Evolutionary conservation across 148 eudicot species (phyloP), one percentile per base, ranked within the genome.

Genomic region (Arctostaphylos glauca): DNA sequence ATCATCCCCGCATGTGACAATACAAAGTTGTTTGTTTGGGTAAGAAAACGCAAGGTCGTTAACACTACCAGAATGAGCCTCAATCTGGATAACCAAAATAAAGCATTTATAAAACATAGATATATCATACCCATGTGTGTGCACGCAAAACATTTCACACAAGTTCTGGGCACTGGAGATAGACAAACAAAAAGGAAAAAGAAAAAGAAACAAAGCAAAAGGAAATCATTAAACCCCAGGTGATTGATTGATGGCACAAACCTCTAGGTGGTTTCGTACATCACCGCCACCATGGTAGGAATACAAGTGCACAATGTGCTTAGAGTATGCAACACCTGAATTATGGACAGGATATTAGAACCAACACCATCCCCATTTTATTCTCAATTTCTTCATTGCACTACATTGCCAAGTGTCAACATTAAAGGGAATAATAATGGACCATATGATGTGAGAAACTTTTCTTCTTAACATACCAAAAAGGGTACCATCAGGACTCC

Each of bases 1-100:
- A 87, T 96, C 99, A 43, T 96, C 99, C 81, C 99, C 99, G 58
- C 99, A 96, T 74, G 99, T 96, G 83, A 96, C 90, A 64, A 96
- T 80, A 73, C 87, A 88, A n/a, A 93, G 89, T 84, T 91, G 96
- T 84, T 96, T 93, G 79, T 87, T 88, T 6, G 97, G 98, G 81
- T 85, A 91, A 81, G 94, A 88, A 84, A 96, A 96, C 44, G 98
- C 93, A 82, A 96, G 89, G 84, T 96, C 99, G 80, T 96, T 96
- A 21, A 96, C 99, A 76, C 95, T 91, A 56, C 99, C 99, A 85
- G 73, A 82, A 85, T 96, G 99, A 81, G 98, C 98, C 86, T 96
- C 98, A 76, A 96, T 93, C 99, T 96, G 90, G 60, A 86, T 5
- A 67, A 43, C 47, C 76, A 77, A 68, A 70, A 47, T 5, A 80